A percentile compares a stretch with the other conserved stretches of the same genome.
Evolutionary conservation across 148 eudicot genomes (phyloP).

Genomic region (Diospyros kaki): DNA sequence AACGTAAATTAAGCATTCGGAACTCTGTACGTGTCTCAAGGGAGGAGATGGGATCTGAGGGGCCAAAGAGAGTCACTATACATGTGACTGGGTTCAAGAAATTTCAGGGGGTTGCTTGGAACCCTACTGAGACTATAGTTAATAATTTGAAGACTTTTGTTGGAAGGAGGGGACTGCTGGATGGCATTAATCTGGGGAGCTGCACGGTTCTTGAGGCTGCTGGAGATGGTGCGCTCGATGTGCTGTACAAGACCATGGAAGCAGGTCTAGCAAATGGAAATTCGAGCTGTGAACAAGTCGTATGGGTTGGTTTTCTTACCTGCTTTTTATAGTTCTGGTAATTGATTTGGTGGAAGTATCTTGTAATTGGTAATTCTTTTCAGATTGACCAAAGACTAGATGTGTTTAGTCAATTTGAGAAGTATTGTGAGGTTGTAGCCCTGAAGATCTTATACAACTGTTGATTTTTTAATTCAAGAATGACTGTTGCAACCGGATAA

Average conservation of each 20-base stretch:
- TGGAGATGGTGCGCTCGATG: conserved; percentile 63
- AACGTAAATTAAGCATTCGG: conserved; percentile 16
- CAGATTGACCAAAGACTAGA: too few species aligned
- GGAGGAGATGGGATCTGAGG: conserved; percentile 70
- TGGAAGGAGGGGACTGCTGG: conserved; percentile 38
- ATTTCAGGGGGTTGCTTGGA: conserved; percentile 64
- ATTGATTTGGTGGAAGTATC: neutral
- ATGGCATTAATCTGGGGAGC: conserved; percentile 49
- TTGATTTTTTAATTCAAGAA: neutral
- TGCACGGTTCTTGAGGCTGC: conserved; percentile 70
- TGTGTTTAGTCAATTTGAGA: too few species aligned
- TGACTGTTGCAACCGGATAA: neutral
- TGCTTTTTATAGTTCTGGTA: neutral
- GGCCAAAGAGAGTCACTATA: conserved; percentile 47
- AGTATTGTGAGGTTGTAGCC: too few species aligned
- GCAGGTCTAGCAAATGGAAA: conserved; percentile 21
- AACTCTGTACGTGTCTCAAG: conserved; percentile 19
- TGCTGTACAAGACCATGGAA: conserved; percentile 44
- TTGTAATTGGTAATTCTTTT: neutral
- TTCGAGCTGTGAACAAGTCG: conserved; percentile 31
- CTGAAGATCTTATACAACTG: too few species aligned
- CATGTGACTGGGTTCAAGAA: conserved; percentile 81
- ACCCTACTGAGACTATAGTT: conserved; percentile 67
- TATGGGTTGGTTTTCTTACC: conserved; percentile 47
- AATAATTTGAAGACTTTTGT: conserved; percentile 42